phyloP scores from a whole-genome alignment of 78 protist species.

The Isochrysis galbana region DNA sequence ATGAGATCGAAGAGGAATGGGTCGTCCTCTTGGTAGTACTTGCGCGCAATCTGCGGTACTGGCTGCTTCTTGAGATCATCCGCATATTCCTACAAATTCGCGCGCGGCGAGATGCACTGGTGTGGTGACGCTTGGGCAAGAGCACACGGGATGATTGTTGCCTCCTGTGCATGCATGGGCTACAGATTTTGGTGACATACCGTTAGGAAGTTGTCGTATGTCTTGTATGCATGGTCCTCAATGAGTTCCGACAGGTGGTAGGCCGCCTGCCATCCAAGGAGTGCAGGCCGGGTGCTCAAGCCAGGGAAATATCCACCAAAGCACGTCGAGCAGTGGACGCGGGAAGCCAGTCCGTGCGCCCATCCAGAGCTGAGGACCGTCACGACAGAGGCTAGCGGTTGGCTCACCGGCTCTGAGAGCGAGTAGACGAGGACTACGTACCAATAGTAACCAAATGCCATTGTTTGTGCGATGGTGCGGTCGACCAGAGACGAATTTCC shows the following conservation, averaged over 20 bases:
- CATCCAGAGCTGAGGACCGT: no score
- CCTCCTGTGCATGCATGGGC: no score
- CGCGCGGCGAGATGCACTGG: no score
- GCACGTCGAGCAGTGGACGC: no score
- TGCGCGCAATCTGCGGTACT: slow-evolving; percentile 1
- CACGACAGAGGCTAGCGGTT: no score
- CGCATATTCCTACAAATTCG: neutral
- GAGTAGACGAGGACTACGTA: slow-evolving; percentile 7
- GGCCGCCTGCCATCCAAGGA: neutral
- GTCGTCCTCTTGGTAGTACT: slow-evolving; percentile 24
- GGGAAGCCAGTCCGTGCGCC: no score
- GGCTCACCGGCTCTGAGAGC: neutral
- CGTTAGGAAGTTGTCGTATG: slow-evolving; percentile 6
- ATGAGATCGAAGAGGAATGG: slow-evolving; percentile 30
- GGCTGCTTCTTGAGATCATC: neutral
- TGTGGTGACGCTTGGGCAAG: no score
- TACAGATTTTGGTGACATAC: no score
- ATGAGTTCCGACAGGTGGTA: slow-evolving; percentile 32
- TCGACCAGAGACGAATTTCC: slow-evolving; percentile 16
- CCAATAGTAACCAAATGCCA: slow-evolving; percentile 33
- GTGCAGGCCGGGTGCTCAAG: no score
- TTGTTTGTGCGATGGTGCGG: slow-evolving; percentile 10
- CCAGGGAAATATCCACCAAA: no score
- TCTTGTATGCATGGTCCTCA: slow-evolving; percentile 24
- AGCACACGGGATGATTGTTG: no score